A percentile compares a stretch with the other conserved stretches of the same genome.
These are phyloP conservation scores for Boletus nobilissimus DNA, from an alignment of 1,284 basidiomycete genomes.

Conservation along the genomic window DNA sequence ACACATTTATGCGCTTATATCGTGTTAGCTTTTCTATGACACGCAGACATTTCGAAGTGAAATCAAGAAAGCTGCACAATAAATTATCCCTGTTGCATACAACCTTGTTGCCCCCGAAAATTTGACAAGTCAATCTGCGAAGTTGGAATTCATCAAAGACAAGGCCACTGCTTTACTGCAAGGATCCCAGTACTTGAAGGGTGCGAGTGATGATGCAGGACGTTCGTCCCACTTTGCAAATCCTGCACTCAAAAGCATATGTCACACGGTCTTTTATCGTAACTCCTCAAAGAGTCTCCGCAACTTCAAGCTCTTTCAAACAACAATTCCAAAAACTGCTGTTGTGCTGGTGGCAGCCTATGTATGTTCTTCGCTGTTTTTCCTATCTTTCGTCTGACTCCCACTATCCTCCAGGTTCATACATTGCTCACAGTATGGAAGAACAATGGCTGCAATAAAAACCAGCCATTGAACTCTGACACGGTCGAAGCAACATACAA, in stretches of 20 bases:
- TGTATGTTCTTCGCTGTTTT: neutral
- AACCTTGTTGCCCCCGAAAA: neutral
- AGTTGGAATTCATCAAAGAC: neutral
- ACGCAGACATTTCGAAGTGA: constrained; percentile 3
- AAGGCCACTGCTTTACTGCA: neutral
- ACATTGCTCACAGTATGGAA: neutral
- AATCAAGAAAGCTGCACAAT: constrained; percentile 4
- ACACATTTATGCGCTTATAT: neutral
- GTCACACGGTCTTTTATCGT: neutral
- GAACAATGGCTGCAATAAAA: neutral
- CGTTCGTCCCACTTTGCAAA: neutral
- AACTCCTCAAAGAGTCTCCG: neutral
- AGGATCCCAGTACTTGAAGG: neutral
- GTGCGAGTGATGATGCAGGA: neutral
- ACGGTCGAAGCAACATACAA: neutral
- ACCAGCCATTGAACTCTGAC: neutral
- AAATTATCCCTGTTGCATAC: neutral
- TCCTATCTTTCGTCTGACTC: too few species aligned
- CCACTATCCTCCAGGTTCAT: neutral
- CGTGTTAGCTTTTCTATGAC: neutral
- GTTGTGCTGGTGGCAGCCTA: neutral
- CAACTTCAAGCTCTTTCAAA: neutral
- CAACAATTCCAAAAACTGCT: neutral
- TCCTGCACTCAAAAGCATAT: neutral
- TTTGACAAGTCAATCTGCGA: neutral